Evolutionary conservation across 306 rosid species (phyloP).

Genomic region (Cicer arietinum): DNA sequence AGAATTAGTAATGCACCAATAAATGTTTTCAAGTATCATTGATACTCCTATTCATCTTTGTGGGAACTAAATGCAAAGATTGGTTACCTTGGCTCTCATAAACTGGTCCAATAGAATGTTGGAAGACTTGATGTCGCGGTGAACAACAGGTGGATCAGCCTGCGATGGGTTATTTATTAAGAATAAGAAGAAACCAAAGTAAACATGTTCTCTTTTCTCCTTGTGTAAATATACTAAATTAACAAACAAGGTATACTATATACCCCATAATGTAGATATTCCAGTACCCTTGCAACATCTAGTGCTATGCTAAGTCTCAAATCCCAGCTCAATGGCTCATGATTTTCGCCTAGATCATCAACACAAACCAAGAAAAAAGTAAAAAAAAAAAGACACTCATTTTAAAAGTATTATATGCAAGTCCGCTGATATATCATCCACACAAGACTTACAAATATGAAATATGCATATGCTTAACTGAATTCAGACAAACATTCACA

Average conservation of each 20-base stretch:
- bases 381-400: slow-evolving; percentile 12
- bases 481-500: slow-evolving; percentile 16
- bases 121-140: slow-evolving; percentile 91
- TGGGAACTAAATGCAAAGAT: slow-evolving; percentile 39
- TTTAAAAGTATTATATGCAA: neutral
- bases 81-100: slow-evolving; percentile 83
- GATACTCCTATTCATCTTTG: slow-evolving; percentile 22
- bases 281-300: slow-evolving; percentile 91
- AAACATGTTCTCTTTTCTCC: slow-evolving; percentile 17
- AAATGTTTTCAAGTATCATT: slow-evolving; percentile 20
- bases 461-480: neutral
- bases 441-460: slow-evolving; percentile 8
- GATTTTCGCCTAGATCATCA: slow-evolving; percentile 54
- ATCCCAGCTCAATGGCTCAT: slow-evolving; percentile 81
- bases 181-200: slow-evolving; percentile 29
- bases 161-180: slow-evolving; percentile 42
- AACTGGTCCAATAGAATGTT: slow-evolving; percentile 80
- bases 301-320: slow-evolving; percentile 73
- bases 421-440: slow-evolving; percentile 5
- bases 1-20: slow-evolving; percentile 2
- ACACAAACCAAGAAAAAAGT: slow-evolving; percentile 3
- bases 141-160: slow-evolving; percentile 96
- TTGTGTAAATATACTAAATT: slow-evolving; percentile 14
- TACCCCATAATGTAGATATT: slow-evolving; percentile 98
- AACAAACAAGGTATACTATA: slow-evolving; percentile 8